Evolutionary conservation across 768 basidiomycete genomes (phyloP), one percentile per base, ranked within the genome.

Genomic region (Strobilomyces dryophilus): DNA sequence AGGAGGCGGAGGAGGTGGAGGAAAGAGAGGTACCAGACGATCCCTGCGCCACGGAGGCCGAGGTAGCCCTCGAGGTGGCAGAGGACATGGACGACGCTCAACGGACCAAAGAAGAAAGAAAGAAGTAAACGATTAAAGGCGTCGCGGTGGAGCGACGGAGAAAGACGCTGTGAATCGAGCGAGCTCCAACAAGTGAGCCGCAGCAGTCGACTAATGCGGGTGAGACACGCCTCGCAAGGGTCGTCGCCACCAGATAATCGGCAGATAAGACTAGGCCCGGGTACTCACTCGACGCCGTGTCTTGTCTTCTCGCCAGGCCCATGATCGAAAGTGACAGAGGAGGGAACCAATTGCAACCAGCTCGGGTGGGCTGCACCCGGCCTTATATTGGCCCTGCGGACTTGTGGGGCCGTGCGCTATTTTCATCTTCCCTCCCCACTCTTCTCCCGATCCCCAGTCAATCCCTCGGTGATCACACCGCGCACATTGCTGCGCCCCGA

Each of bases 21-120:
- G 62, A 48, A 57, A 45, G 31, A 35, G 58, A 58, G 51, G 44
- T 63, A 67, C 63, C 67, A 50, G 57, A 40, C 10, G 43, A 3
- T 3, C 47, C 3, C 53, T 26, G 42, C 21, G 39, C 11, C 44
- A 32, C 12, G 31, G 59, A 50, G n/a, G n/a, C n/a, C 18, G 42
- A 40, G 4, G 53, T 1, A 1, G 52, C 6, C 5, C 31, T 31
- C 8, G 59, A 18, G n/a, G n/a, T n/a, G n/a, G n/a, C n/a, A n/a
- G 65, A 49, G 48, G 65, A 65, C 61, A 66, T 64, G 54, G 47
- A 51, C 40, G 20, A 12, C 18, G 32, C 42, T 15, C 43, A 45
- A 51, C 18, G 18, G 21, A 8, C 34, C 34, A 36, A 17, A 36
- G 35, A 36, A 36, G n/a, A n/a, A 5, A 20, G 3, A 52, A 44